Base-by-base conservation (phyloP, 768 basidiomycete species). In the Termitomyces sp. region DNA sequence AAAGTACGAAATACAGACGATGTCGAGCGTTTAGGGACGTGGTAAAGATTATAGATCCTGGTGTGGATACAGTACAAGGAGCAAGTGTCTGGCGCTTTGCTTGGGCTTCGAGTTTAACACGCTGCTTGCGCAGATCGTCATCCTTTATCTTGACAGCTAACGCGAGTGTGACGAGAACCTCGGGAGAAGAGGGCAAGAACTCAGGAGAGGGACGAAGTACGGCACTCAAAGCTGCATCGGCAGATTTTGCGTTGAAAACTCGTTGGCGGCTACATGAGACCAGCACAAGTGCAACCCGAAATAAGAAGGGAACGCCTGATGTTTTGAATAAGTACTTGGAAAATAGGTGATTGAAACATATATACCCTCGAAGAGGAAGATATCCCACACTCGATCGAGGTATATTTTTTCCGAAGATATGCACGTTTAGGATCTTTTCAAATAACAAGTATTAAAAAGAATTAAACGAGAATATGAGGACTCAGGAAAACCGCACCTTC, bases 391-490 rank as follows among this genome's bases (percentile, higher is more conserved):
- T 25, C 91, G 77, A 49, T 92, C 3, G 88, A 76, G 3, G 90
- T 93, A 67, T 86, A 82, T 69, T 93, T 94, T 51, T 80, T 77
- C 23, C 92, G 76, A 41, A 91, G 75, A 73, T 95, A 92, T 35
- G 92, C 90, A n/a, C 86, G 76, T 69, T 94, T 95, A 10, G 91
- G 73, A 67, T 94, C 93, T 94, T 61, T 3, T 41, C n/a, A n/a
- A n/a, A n/a, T n/a, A n/a, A 13, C 46, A 32, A 52, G 39, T n/a
- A 29, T 4, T 4, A 29, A 3, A 4, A 29, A 9, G 29, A 29
- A 29, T 3, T 15, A 3, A 23, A 7, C 1, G 2, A 18, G n/a
- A 16, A 35, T 1, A 29, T 9, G 29, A 3, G 12, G 5, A 50
- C 11, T n/a, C n/a, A n/a, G n/a, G n/a, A 16, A 15, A 2, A 16